phyloP scores from a whole-genome alignment of 1,139 yeast genomes.

The Candida sp. region DNA sequence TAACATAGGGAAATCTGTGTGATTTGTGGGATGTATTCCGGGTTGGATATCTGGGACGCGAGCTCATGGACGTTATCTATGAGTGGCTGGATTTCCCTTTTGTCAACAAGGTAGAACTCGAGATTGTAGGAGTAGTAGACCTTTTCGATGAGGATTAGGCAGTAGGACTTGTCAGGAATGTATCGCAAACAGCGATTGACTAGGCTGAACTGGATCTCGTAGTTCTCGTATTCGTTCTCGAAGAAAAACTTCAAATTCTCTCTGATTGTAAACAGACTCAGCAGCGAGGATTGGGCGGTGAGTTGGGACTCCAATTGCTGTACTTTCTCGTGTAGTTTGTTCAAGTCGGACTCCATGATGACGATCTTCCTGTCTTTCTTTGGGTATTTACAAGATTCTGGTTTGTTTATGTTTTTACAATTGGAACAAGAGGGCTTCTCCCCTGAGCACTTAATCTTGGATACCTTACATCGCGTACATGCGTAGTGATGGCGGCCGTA shows the following conservation, averaged over 20 bases:
- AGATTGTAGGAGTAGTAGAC: constrained; percentile 39
- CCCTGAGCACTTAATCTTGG: constrained; percentile 49
- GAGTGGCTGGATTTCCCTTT: constrained; percentile 8
- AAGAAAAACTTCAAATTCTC: constrained; percentile 8
- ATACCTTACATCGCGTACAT: constrained; percentile 41
- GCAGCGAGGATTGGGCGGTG: neutral
- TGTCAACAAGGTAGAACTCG: constrained; percentile 40
- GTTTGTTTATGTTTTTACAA: constrained; percentile 37
- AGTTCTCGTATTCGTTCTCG: constrained; percentile 7
- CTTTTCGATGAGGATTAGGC: constrained; percentile 29
- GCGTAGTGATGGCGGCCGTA: constrained; percentile 48
- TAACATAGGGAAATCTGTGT: constrained; percentile 25
- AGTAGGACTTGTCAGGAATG: constrained; percentile 32
- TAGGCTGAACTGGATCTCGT: constrained; percentile 10
- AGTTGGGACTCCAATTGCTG: constrained; percentile 13
- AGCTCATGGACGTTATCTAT: constrained; percentile 30
- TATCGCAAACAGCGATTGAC: constrained; percentile 9
- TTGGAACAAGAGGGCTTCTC: constrained; percentile 45
- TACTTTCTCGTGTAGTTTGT: constrained; percentile 45
- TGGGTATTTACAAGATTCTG: constrained; percentile 49
- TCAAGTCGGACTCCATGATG: constrained; percentile 54
- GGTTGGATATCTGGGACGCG: constrained; percentile 23
- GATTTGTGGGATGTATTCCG: constrained; percentile 3
- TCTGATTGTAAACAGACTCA: neutral
- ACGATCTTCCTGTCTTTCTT: constrained; percentile 54